A percentile compares a stretch with the other conserved stretches of the same genome.
These are phyloP conservation scores for Neocallimastix lanati DNA, from an alignment of 192 early-diverging fungal genomes.

Conservation along the genomic window DNA sequence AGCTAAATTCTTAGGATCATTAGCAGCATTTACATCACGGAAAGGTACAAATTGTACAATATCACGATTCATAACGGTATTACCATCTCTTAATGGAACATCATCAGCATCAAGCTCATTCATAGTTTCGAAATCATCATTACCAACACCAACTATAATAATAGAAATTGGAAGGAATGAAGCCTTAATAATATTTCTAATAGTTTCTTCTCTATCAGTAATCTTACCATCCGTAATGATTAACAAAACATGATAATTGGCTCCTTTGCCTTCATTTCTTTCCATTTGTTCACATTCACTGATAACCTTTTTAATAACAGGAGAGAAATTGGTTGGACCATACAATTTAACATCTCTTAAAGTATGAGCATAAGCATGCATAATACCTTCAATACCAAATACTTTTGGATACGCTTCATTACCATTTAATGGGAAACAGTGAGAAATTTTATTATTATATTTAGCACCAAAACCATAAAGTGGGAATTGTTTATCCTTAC, in stretches of 20 bases:
- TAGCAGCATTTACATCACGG: slow-evolving; percentile 7
- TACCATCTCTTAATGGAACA: slow-evolving; percentile 4
- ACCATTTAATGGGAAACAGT: slow-evolving; percentile 25
- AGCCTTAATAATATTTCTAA: slow-evolving; percentile 19
- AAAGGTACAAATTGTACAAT: slow-evolving; percentile 39
- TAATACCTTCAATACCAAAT: slow-evolving; percentile 23
- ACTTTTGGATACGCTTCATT: slow-evolving; percentile 25
- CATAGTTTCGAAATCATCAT: slow-evolving; percentile 29
- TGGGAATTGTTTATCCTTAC: slow-evolving; percentile 24
- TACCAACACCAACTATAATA: slow-evolving; percentile 34
- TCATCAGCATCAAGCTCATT: slow-evolving; percentile 25
- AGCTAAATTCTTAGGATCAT: slow-evolving; percentile 9
- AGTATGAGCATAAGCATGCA: slow-evolving; percentile 17
- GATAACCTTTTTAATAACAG: slow-evolving; percentile 7
- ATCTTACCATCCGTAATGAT: slow-evolving; percentile 3
- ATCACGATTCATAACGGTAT: slow-evolving; percentile 17
- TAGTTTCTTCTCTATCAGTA: slow-evolving; percentile 14
- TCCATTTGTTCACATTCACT: not conserved
- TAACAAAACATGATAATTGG: not conserved
- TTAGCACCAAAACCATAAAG: slow-evolving; percentile 36
- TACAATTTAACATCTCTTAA: slow-evolving; percentile 14
- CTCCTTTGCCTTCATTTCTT: not conserved
- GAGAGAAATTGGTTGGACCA: slow-evolving; percentile 36
- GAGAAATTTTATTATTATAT: slow-evolving; percentile 12
- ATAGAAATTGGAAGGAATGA: slow-evolving; percentile 21